Base-by-base conservation (phyloP, 768 basidiomycete genomes). In the Paxillus ammoniavirescens region DNA sequence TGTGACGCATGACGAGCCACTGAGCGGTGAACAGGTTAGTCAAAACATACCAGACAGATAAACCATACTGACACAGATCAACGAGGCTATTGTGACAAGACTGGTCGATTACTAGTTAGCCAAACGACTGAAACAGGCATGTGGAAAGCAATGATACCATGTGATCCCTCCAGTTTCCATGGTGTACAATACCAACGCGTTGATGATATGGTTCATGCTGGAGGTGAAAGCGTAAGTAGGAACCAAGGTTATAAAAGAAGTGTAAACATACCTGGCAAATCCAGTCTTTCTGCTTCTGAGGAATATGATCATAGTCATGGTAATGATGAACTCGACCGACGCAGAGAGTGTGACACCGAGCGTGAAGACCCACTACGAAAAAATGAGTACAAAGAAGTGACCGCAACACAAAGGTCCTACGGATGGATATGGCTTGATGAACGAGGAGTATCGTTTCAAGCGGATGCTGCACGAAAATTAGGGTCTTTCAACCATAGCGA, bases 111-210 rank as follows among this genome's bases (percentile, higher is more conserved):
- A 31, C 3, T 23, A 2, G 18, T 60, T 10, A 66, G 50, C 12
- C 0, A 4, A 2, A 46, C 6, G 4, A 50, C 30, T 7, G n/a
- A 10, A 2, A 3, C 5, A 0, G 13, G 15, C 1, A 8, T 2
- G 15, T 36, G 33, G 1, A 1, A 21, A 21, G 13, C 7, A 28
- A 51, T 6, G 57, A 4, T 52, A 74, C 76, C 73, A 75, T 23
- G 82, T 82, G 17, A 82, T 42, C 3, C 74, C 63, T 38, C 81
- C 82, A 14, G 76, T 80, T 58, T 83, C 82, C 31, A 83, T 70
- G 0, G 80, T 76, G 52, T 82, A 82, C 2, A 79, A 55, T 47
- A 82, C 77, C 56, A 82, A 59, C 0, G 69, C 65, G 53, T 82
- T 81, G 42, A 83, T 70, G 35, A 82, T 60, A 31, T 75, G 72